phyloP scores from a whole-genome alignment of 2,329 filamentous ascomycete species.

The Microsporum ferrugineum region DNA sequence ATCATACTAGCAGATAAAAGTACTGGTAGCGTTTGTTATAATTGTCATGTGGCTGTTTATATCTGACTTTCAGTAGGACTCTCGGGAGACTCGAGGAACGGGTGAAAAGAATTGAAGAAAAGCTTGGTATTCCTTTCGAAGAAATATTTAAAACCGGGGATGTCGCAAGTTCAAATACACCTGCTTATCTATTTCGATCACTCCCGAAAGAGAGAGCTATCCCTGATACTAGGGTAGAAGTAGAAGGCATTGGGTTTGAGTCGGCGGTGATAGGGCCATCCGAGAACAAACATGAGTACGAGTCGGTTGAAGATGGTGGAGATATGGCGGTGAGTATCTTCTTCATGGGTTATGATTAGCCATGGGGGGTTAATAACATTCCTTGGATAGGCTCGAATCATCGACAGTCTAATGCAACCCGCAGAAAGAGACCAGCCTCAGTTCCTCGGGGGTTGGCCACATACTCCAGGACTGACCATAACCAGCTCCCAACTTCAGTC shows the following conservation, averaged over 20 bases:
- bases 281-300: not conserved
- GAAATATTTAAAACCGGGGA: slow-evolving; percentile 2
- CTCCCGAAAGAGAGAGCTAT: not conserved
- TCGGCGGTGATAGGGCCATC: not conserved
- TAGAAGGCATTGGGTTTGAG: not conserved
- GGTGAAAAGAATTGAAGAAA: slow-evolving; percentile 5
- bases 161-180: not conserved
- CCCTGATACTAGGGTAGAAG: not conserved
- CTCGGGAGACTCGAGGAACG: slow-evolving; percentile 1
- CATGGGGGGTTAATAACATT: not conserved
- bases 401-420: not conserved
- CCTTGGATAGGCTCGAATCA: not conserved
- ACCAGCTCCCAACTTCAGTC: slow-evolving; percentile 15
- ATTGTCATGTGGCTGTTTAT: not conserved
- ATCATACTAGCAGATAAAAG: not conserved
- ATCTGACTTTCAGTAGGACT: not conserved
- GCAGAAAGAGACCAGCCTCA: not conserved
- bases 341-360: not conserved
- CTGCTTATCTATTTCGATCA: not conserved
- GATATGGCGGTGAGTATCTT: not conserved
- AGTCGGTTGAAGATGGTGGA: not conserved
- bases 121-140: slow-evolving; percentile 1
- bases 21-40: not conserved
- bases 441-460: not conserved
- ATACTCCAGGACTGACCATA: not conserved